Evolutionary conservation across 1,139 yeast species (phyloP), one percentile per base, ranked within the genome.

Genomic region (Diutina scorzettiae): DNA sequence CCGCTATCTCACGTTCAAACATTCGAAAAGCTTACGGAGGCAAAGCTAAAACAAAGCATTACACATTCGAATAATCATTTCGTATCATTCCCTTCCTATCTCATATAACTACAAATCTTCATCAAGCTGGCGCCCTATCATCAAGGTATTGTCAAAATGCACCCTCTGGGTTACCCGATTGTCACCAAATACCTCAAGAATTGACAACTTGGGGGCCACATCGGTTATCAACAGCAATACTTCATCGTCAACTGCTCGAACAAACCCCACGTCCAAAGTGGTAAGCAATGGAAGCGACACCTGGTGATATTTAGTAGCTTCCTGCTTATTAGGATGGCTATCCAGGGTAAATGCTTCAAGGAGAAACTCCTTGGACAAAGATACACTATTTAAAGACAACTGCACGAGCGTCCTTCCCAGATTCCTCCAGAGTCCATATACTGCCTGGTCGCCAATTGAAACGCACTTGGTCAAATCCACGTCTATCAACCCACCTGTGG

Each of bases 101-200:
- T 24, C 27, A 24, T 24, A 24, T 24, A 7, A n/a, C n/a, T n/a
- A 28, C 9, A 28, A 14, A 31, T 20, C 37, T 20, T 23, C 27
- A 16, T 34, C 39, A 12, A 34, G 39, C 56, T 82, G 89, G 45
- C 95, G 69, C 6, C 96, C 96, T 46, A 85, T 76, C 4, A 86
- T 64, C 46, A 76, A 70, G 37, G 84, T 53, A 1, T 65, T 64
- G 45, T 79, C 64, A 4, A 72, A 56, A 3, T 58, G 57, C 0
- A 84, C 84, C 21, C 63, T 62, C 6, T 69, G 62, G 0, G 87
- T 78, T 44, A 91, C 79, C 48, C 75, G 64, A 50, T 82, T 83
- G 51, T 80, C 71, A 0, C 95, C 95, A 57, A 81, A 84, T 5
- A 84, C 85, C 53, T 85, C 95, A 44, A 87, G 54, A 11, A 83